phyloP scores from a whole-genome alignment of 2,329 filamentous ascomycete genomes.

The Monilinia polystroma region DNA sequence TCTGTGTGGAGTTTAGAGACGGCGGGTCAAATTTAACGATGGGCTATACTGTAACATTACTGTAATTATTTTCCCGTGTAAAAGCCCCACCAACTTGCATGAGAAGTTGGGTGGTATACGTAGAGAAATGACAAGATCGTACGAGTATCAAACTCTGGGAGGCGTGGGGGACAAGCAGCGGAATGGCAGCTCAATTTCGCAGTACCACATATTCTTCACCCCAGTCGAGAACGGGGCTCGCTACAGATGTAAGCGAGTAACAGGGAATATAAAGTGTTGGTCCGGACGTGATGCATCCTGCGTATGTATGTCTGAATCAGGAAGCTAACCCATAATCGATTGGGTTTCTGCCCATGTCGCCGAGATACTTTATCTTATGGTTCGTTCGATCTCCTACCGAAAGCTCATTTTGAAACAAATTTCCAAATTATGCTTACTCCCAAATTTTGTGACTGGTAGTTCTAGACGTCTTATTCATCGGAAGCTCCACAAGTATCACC shows the following conservation, averaged over 20 bases:
- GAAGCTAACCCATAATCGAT: constrained; percentile 4
- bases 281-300: neutral
- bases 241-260: neutral
- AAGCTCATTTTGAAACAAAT: neutral
- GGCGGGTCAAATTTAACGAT: neutral
- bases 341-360: constrained; percentile 4
- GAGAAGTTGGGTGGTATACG: too few species aligned
- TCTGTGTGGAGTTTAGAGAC: neutral
- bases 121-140: too few species aligned
- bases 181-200: neutral
- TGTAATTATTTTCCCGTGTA: neutral
- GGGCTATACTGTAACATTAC: neutral
- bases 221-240: neutral
- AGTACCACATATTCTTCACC: neutral
- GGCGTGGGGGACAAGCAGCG: neutral
- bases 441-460: neutral
- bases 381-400: neutral
- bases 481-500: constrained; percentile 14
- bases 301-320: neutral
- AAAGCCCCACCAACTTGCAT: neutral
- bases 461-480: neutral
- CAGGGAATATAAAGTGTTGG: neutral
- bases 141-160: neutral
- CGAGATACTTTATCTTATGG: constrained; percentile 2
- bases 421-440: neutral